Percentiles rank a stretch among this genome's conserved stretches.
Conservation (phyloP, 176 grass and related monocot genomes). For the Pontederia paniculata region DNA sequence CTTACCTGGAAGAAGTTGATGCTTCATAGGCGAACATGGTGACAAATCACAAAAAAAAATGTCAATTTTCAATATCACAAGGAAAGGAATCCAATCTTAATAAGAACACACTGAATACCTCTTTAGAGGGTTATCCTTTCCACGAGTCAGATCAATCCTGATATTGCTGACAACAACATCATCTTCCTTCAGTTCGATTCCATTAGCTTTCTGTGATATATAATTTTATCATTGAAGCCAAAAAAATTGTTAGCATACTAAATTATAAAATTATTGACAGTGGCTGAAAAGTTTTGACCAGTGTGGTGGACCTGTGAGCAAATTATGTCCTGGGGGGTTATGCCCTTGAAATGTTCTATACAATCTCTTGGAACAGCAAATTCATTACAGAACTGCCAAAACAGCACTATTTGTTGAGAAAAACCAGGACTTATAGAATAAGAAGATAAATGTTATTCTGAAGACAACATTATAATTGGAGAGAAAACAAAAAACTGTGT, state of each 20-base stretch:
- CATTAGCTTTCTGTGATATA: constrained; percentile 41
- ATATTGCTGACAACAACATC: constrained; percentile 83
- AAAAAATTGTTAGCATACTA: background rate
- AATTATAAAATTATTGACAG: background rate
- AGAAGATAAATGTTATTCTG: no score
- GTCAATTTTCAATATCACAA: constrained; percentile 15
- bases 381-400: constrained; percentile 83
- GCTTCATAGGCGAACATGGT: constrained; percentile 24
- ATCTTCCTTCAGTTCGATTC: constrained; percentile 54
- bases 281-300: background rate
- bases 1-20: constrained; percentile 97
- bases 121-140: constrained; percentile 76
- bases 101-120: constrained; percentile 34
- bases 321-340: constrained; percentile 71
- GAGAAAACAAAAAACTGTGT: background rate
- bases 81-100: constrained; percentile 7
- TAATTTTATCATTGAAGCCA: background rate
- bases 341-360: constrained; percentile 72
- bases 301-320: constrained; percentile 57
- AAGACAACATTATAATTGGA: constrained; percentile 6
- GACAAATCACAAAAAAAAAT: background rate
- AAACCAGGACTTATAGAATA: no score
- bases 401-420: constrained; percentile 1
- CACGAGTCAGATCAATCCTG: constrained; percentile 91
- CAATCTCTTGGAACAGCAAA: constrained; percentile 95